Conservation (phyloP, 768 basidiomycete genomes). For the Clathrus columnatus region DNA sequence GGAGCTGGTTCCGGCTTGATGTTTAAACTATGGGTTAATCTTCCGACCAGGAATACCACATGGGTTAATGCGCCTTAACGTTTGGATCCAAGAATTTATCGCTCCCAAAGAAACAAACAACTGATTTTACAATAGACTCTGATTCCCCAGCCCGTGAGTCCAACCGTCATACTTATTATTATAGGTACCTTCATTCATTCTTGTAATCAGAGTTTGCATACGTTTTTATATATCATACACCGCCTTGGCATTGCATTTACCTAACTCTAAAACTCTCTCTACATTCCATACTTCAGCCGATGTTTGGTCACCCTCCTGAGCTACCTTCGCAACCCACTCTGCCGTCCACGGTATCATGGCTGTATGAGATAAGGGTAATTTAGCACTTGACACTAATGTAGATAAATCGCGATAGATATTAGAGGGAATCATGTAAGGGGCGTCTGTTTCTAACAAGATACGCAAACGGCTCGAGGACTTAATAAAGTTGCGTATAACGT, state of each 20-base stretch:
- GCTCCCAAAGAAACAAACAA: no score
- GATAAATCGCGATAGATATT: constrained; percentile 58
- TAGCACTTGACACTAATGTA: constrained; percentile 35
- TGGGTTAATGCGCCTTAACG: no score
- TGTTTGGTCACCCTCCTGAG: constrained; percentile 23
- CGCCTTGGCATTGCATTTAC: constrained; percentile 52
- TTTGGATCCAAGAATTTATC: no score
- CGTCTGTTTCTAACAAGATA: constrained; percentile 72
- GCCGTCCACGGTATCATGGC: constrained; percentile 86
- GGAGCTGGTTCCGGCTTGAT: no score
- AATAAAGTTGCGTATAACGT: constrained; percentile 44
- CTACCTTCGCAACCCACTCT: constrained; percentile 52
- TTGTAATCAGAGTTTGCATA: no score
- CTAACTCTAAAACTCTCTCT: constrained; percentile 48
- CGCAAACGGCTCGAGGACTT: constrained; percentile 20
- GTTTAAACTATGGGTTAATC: no score
- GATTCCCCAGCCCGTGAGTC: no score
- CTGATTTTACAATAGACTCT: no score
- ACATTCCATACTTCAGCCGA: constrained; percentile 36
- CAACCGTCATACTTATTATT: no score
- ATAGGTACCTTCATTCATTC: no score
- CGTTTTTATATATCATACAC: constrained; percentile 42
- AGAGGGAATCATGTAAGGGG: constrained; percentile 78
- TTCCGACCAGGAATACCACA: no score
- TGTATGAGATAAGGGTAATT: constrained; percentile 63